These are phyloP conservation scores for Elsinoe ampelina DNA, from an alignment of 2,329 filamentous ascomycete genomes.

Conservation along the genomic window DNA sequence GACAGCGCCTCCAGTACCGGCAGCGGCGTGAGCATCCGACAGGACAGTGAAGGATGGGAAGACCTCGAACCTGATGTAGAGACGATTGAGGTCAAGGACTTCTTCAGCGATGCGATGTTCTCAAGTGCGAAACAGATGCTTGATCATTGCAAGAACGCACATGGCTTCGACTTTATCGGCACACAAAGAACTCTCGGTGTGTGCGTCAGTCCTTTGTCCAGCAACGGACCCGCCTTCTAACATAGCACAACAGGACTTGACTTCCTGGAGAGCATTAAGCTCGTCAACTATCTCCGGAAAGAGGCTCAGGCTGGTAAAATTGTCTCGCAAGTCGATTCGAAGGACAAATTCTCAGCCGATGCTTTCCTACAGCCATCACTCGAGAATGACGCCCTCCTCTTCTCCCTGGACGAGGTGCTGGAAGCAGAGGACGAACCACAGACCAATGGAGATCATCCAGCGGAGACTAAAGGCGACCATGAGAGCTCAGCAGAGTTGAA, in stretches of 20 bases:
- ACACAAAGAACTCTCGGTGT: conserved; percentile 29
- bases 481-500: conserved; percentile 17
- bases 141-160: conserved; percentile 28
- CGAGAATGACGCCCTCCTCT: conserved; percentile 81
- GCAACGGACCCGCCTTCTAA: neutral
- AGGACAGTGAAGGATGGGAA: conserved; percentile 36
- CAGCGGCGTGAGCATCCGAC: conserved; percentile 21
- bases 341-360: conserved; percentile 62
- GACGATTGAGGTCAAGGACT: conserved; percentile 29
- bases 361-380: conserved; percentile 73
- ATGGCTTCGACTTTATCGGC: conserved; percentile 34
- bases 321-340: conserved; percentile 49
- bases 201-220: conserved; percentile 16
- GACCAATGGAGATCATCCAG: neutral
- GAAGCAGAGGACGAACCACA: neutral
- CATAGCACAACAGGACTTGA: conserved; percentile 29
- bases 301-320: conserved; percentile 31
- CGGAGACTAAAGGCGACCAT: conserved; percentile 9
- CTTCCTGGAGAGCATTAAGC: conserved; percentile 36
- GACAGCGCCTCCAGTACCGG: conserved; percentile 17
- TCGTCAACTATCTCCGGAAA: conserved; percentile 42
- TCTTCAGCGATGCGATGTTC: conserved; percentile 32
- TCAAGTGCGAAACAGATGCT: conserved; percentile 28
- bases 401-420: conserved; percentile 64
- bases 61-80: conserved; percentile 35